Base-by-base conservation (phyloP, 139 green algal genomes). In the Trebouxia sp. region DNA sequence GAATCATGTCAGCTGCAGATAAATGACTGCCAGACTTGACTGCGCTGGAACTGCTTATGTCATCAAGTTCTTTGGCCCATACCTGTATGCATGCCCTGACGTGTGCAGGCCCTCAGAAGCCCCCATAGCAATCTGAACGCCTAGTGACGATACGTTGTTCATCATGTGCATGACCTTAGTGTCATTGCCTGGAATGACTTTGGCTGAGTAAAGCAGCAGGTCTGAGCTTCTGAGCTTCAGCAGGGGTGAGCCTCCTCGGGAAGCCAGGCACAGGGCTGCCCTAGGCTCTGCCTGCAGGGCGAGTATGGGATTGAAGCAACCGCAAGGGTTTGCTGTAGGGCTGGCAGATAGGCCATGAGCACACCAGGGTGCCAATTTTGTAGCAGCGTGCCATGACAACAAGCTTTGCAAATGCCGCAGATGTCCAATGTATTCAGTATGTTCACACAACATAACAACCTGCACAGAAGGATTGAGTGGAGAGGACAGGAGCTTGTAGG, bases 151-250 rank as follows among this genome's bases (percentile, higher is more conserved):
- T 30, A 99, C 89, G 43, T 66, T 72, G 91, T 99, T 99, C 87
- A 99, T 96, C 97, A 99, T 99, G 75, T 93, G 88, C 43, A 92
- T 88, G 41, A 98, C 95, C 53, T 88, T 85, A 37, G 86, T 90
- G 65, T 92, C 87, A 69, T 93, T 94, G 56, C 90, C 90, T 1
- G 82, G 82, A 62, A 87, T 83, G 41, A 97, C 88, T 83, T 98
- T 98, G 9, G 94, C 95, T 9, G 90, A 95, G 90, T 98, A 99
- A 24, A 99, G 86, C 15, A 99, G 58, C 14, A 97, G 82, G 86
- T 99, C 97, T n/a, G 86, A 83, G 5, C 83, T 69, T 24, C 79
- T 51, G 35, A 99, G 92, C 86, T 96, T 96, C 15, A 99, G 89
- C 38, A 89, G 80, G 26, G 83, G 81, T 39, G 83, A 92, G 10